A percentile compares a stretch with the other conserved stretches of the same genome.
These are phyloP conservation scores for Scleroderma citrinum DNA, from an alignment of 768 basidiomycete species.

Conservation along the genomic window DNA sequence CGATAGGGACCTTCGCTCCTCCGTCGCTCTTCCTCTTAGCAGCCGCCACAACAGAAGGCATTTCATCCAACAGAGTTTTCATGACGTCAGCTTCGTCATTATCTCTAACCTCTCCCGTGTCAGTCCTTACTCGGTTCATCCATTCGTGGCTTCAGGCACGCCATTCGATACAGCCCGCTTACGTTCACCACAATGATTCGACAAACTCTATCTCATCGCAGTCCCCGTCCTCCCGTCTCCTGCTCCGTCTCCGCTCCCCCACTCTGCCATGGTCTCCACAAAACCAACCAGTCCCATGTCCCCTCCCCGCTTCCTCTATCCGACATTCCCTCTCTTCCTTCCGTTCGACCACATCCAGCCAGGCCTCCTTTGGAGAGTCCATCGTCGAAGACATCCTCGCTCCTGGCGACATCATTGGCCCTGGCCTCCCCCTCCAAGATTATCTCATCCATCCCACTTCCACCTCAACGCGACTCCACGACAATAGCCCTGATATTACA, in stretches of 20 bases:
- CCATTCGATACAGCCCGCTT: conserved; percentile 45
- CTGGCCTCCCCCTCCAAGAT: conserved; percentile 60
- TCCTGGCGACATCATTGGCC: conserved; percentile 69
- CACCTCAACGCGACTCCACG: conserved; percentile 26
- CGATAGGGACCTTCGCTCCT: not conserved
- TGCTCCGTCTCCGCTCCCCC: conserved; percentile 16
- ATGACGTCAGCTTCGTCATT: not conserved
- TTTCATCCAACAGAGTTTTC: not conserved
- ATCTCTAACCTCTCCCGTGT: not conserved
- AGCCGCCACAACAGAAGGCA: not conserved
- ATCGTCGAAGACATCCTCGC: conserved; percentile 48
- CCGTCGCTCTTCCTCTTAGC: not conserved
- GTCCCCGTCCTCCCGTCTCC: conserved; percentile 4
- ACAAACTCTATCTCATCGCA: too few species aligned
- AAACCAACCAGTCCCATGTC: conserved; percentile 25
- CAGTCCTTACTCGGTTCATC: too few species aligned
- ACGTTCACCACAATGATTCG: too few species aligned
- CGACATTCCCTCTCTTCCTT: conserved; percentile 32
- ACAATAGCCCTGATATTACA: conserved; percentile 43
- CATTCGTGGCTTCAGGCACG: conserved; percentile 16
- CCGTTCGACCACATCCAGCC: conserved; percentile 18
- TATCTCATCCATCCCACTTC: conserved; percentile 57
- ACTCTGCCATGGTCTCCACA: conserved; percentile 29
- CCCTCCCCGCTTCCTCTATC: conserved; percentile 29
- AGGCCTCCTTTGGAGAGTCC: conserved; percentile 27